Conservation (phyloP, 345 rosid species). For the Boechera retrofracta region DNA sequence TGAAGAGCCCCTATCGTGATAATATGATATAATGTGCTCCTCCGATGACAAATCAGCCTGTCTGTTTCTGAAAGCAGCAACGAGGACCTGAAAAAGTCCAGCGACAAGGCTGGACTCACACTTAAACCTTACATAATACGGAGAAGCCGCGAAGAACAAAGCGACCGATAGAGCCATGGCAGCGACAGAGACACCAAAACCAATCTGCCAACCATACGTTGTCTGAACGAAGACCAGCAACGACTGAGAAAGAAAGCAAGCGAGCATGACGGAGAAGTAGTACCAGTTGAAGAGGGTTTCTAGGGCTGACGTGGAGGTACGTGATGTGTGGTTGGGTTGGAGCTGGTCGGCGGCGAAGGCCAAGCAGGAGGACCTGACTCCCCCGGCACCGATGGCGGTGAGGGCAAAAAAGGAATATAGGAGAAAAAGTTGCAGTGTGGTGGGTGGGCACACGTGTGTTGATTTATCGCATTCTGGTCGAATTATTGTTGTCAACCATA, state of each 20-base stretch:
- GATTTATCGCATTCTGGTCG: slow-evolving; percentile 47
- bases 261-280: slow-evolving; percentile 42
- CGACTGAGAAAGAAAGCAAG: slow-evolving; percentile 49
- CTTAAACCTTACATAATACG: slow-evolving; percentile 49
- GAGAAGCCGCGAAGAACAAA: slow-evolving; percentile 54
- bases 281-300: slow-evolving; percentile 63
- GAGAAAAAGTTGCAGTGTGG: slow-evolving; percentile 42
- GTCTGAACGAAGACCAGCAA: slow-evolving; percentile 59
- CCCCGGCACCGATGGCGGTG: slow-evolving; percentile 65
- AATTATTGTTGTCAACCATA: slow-evolving; percentile 50
- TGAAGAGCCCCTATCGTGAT: slow-evolving; percentile 35
- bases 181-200: slow-evolving; percentile 57
- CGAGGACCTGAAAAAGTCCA: slow-evolving; percentile 57
- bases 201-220: slow-evolving; percentile 58
- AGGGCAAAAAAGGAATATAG: slow-evolving; percentile 50
- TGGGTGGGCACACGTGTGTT: slow-evolving; percentile 34
- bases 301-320: slow-evolving; percentile 28
- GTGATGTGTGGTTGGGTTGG: slow-evolving; percentile 9
- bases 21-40: slow-evolving; percentile 16
- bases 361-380: slow-evolving; percentile 58
- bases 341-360: slow-evolving; percentile 73
- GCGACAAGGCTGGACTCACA: slow-evolving; percentile 47
- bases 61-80: slow-evolving; percentile 49
- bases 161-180: slow-evolving; percentile 52
- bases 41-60: slow-evolving; percentile 33